phyloP scores from a whole-genome alignment of 345 rosid genomes.

The Salix dunnii region DNA sequence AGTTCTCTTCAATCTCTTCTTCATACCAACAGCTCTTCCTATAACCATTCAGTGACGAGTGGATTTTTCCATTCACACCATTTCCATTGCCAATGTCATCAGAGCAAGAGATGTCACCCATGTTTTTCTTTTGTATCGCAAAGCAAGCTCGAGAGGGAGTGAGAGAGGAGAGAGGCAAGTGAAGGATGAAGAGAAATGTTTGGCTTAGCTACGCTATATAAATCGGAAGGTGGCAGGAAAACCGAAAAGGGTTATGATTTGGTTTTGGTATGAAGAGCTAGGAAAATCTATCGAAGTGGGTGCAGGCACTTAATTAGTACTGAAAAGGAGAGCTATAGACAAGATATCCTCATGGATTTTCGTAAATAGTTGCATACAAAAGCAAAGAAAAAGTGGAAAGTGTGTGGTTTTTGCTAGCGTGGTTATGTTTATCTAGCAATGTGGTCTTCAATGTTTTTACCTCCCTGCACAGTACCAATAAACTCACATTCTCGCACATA shows the following conservation, averaged over 20 bases:
- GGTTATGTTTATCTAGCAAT: constrained; percentile 3
- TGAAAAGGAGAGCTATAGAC: neutral
- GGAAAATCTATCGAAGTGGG: constrained; percentile 29
- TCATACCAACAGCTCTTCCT: constrained; percentile 75
- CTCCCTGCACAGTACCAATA: neutral
- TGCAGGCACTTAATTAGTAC: neutral
- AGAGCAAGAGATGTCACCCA: constrained; percentile 53
- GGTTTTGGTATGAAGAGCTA: constrained; percentile 21
- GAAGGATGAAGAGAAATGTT: constrained; percentile 12
- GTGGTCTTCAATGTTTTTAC: neutral
- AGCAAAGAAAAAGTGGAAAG: neutral
- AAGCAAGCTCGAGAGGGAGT: neutral
- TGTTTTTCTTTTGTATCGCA: neutral
- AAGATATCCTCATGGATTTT: constrained; percentile 25
- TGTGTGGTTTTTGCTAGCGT: constrained; percentile 27
- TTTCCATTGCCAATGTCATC: constrained; percentile 32
- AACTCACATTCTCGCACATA: neutral
- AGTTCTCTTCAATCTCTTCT: constrained; percentile 57
- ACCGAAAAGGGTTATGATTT: constrained; percentile 25
- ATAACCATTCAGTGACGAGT: constrained; percentile 38
- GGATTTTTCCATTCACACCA: constrained; percentile 36
- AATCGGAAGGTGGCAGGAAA: constrained; percentile 22
- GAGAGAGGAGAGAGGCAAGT: neutral
- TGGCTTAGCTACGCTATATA: constrained; percentile 23
- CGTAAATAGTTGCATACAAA: constrained; percentile 2